Evolutionary conservation across 768 basidiomycete species (phyloP).

Genomic region (Neoboletus magnificus): DNA sequence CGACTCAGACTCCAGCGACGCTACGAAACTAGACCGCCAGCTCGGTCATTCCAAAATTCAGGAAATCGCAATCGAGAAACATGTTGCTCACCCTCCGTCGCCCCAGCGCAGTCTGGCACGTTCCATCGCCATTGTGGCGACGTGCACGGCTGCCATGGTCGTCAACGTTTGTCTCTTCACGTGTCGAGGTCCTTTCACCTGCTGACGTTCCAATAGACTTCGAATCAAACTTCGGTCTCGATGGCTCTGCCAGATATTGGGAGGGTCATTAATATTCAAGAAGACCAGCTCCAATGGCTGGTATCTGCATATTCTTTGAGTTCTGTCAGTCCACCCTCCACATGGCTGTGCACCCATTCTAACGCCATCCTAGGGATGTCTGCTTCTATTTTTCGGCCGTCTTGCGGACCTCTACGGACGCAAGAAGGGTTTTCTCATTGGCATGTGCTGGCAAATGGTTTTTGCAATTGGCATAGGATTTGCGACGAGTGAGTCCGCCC

Average conservation of each 20-base stretch:
- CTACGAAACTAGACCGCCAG: conserved; percentile 10
- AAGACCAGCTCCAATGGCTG: conserved; percentile 63
- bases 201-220: conserved; percentile 23
- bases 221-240: conserved; percentile 41
- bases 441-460: conserved; percentile 49
- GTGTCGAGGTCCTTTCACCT: not conserved
- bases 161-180: conserved; percentile 29
- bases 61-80: conserved; percentile 10
- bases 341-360: not conserved
- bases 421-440: conserved; percentile 61
- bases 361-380: conserved; percentile 57
- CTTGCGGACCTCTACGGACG: conserved; percentile 79
- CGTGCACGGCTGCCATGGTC: conserved; percentile 41
- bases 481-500: conserved; percentile 40
- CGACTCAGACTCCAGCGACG: conserved; percentile 10
- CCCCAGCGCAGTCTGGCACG: conserved; percentile 24
- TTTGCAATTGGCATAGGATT: conserved; percentile 69
- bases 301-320: conserved; percentile 64
- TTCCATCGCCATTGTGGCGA: conserved; percentile 31
- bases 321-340: conserved; percentile 46
- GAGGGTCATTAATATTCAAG: conserved; percentile 43
- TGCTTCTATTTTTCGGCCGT: conserved; percentile 74
- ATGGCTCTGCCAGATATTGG: conserved; percentile 55
- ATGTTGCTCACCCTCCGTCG: not conserved
- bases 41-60: conserved; percentile 2